These are phyloP conservation scores for Penicillium pulvis DNA, from an alignment of 495 filamentous ascomycete genomes.

Conservation along the genomic window DNA sequence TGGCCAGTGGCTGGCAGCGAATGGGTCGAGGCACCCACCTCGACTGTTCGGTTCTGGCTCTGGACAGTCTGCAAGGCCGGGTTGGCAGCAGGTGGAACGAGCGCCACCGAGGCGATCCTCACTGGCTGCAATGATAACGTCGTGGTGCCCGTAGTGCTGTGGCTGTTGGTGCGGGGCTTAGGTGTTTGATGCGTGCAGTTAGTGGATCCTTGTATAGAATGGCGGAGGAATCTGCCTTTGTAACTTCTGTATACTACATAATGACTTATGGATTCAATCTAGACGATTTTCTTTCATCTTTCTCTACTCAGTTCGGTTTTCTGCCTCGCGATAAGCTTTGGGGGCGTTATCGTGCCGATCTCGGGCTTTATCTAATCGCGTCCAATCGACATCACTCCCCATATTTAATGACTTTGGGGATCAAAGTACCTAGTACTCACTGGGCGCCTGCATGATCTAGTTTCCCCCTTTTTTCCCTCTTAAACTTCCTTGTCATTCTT, in stretches of 20 bases:
- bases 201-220: conserved; percentile 9
- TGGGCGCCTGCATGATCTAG: conserved; percentile 15
- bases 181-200: conserved; percentile 53
- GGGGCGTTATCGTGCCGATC: conserved; percentile 21
- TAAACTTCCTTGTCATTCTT: background rate
- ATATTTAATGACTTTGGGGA: background rate
- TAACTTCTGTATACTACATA: conserved; percentile 1
- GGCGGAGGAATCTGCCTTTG: background rate
- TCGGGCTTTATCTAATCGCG: conserved; percentile 30
- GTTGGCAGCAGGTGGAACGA: conserved; percentile 76
- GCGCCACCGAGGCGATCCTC: conserved; percentile 90
- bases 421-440: conserved; percentile 7
- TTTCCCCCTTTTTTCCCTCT: conserved; percentile 6
- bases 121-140: conserved; percentile 99
- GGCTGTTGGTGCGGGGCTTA: conserved; percentile 82
- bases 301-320: background rate
- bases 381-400: conserved; percentile 17
- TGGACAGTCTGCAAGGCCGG: conserved; percentile 58
- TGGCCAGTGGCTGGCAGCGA: conserved; percentile 55
- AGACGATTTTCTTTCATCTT: conserved; percentile 1
- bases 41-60: conserved; percentile 34
- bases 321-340: conserved; percentile 19
- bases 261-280: background rate
- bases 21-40: conserved; percentile 17
- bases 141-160: conserved; percentile 91